These are phyloP conservation scores for Leishmania braziliensis DNA, from an alignment of 208 protist species.

Conservation along the genomic window DNA sequence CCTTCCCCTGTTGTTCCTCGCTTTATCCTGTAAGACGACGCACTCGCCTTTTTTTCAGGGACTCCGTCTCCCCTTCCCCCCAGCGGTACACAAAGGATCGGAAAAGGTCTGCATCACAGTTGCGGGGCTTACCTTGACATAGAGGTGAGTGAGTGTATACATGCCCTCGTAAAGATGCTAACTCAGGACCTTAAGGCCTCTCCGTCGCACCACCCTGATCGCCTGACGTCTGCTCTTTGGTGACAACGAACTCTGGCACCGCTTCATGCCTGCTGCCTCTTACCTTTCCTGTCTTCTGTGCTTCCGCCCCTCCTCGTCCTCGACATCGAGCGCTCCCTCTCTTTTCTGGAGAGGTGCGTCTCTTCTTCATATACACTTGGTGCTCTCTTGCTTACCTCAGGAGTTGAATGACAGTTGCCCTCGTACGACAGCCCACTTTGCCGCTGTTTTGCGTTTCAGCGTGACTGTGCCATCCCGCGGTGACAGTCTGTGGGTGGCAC, in stretches of 20 bases:
- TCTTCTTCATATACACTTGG: not conserved
- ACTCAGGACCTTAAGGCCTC: not conserved
- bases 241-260: not conserved
- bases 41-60: not conserved
- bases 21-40: not conserved
- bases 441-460: not conserved
- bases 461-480: not conserved
- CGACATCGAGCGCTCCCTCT: not conserved
- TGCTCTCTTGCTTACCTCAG: not conserved
- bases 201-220: not conserved
- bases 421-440: not conserved
- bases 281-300: not conserved
- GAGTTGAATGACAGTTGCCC: no score
- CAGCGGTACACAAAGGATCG: not conserved
- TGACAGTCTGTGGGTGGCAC: not conserved
- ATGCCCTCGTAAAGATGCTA: not conserved
- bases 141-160: not conserved
- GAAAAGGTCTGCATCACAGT: not conserved
- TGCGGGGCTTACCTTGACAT: not conserved
- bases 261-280: not conserved
- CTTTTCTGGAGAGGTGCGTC: not conserved
- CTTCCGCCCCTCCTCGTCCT: not conserved
- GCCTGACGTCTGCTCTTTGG: not conserved
- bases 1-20: not conserved
- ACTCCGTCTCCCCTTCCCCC: not conserved